Conservation (phyloP, 371 early-diverging fungal species). For the Amoeboradix gromovi region DNA sequence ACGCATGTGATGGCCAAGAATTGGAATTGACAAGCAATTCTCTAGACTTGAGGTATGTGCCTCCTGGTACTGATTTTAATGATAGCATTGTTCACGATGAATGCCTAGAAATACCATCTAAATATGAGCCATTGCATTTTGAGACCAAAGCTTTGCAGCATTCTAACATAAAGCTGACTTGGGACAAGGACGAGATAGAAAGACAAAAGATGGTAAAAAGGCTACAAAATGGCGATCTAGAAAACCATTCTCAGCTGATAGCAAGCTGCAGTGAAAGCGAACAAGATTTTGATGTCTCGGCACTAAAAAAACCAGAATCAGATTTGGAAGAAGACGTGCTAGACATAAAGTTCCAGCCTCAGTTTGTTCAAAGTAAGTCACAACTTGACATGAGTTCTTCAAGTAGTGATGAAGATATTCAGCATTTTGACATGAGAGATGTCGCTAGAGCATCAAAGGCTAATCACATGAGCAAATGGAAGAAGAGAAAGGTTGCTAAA, state of each 20-base stretch:
- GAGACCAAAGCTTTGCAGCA: conserved; percentile 64
- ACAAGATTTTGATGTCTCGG: not conserved
- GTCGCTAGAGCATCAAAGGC: not conserved
- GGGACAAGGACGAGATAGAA: conserved; percentile 83
- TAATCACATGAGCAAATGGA: not conserved
- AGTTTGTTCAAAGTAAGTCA: too few relatives aligned
- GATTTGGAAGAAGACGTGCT: not conserved
- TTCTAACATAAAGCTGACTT: conserved; percentile 67
- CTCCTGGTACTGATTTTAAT: conserved; percentile 60
- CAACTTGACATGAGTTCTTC: not conserved
- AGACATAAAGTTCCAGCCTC: not conserved
- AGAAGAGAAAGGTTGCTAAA: not conserved
- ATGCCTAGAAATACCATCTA: conserved; percentile 26
- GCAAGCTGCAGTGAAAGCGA: not conserved
- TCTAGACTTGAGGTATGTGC: conserved; percentile 85
- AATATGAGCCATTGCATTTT: conserved; percentile 46
- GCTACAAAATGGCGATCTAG: not conserved
- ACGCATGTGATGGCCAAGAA: conserved; percentile 68
- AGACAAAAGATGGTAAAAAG: conserved; percentile 26
- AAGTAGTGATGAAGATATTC: not conserved
- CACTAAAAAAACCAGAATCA: not conserved
- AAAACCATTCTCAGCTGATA: not conserved
- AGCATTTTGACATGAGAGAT: not conserved
- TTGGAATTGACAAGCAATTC: conserved; percentile 72
- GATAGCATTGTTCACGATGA: conserved; percentile 14